A percentile compares a stretch with the other conserved stretches of the same genome.
phyloP scores from a whole-genome alignment of 495 filamentous ascomycete species.

The Penicillium lagena region DNA sequence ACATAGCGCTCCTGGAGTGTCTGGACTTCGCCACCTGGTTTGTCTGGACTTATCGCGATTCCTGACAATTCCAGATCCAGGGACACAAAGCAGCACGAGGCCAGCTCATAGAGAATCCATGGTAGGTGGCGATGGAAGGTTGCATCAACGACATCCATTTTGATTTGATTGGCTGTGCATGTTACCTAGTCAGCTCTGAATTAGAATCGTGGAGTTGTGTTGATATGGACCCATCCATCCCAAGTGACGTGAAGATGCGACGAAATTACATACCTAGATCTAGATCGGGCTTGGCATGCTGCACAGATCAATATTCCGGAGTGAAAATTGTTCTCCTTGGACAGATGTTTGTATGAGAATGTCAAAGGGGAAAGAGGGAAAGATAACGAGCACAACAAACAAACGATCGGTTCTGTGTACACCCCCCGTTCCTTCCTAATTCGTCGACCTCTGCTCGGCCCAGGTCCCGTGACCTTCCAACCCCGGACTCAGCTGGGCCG shows the following conservation, averaged over 20 bases:
- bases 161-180: not conserved
- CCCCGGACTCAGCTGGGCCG: constrained; percentile 27
- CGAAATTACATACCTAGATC: too few relatives aligned
- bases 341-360: too few relatives aligned
- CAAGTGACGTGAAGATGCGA: too few relatives aligned
- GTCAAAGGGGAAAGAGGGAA: too few relatives aligned
- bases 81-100: constrained; percentile 56
- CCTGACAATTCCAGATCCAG: constrained; percentile 77
- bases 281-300: too few relatives aligned
- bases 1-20: constrained; percentile 60
- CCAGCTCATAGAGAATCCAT: constrained; percentile 51
- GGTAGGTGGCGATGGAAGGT: constrained; percentile 54
- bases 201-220: too few relatives aligned
- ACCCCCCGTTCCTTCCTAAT: not conserved
- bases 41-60: constrained; percentile 35
- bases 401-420: too few relatives aligned
- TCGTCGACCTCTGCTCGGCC: constrained; percentile 2
- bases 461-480: constrained; percentile 17
- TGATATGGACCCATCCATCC: too few relatives aligned
- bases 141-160: constrained; percentile 57
- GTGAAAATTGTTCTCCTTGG: too few relatives aligned
- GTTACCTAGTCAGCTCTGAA: too few relatives aligned
- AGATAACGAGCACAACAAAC: too few relatives aligned
- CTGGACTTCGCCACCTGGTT: constrained; percentile 17
- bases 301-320: too few relatives aligned